Percentiles rank a stretch among this genome's conserved stretches.
Conservation (phyloP, 2,329 filamentous ascomycete species). For the Microdochium nivale region DNA sequence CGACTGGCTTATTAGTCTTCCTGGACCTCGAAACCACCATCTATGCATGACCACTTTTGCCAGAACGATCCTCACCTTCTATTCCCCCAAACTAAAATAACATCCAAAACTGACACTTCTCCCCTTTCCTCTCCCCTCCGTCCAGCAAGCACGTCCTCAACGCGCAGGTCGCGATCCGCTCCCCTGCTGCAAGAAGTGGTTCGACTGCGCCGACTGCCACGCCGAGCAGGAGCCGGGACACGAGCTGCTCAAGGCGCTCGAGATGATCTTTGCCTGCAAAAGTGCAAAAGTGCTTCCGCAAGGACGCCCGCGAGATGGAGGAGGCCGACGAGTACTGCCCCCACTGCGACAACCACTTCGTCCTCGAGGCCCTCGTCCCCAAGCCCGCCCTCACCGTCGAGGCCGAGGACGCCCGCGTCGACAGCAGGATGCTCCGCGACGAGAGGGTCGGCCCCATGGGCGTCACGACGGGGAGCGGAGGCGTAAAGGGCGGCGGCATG, state of each 20-base stretch:
- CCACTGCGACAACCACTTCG: constrained; percentile 97
- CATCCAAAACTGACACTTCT: no score
- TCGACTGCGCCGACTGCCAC: constrained; percentile 96
- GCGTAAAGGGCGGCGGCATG: constrained; percentile 24
- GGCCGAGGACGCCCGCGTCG: constrained; percentile 79
- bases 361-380: constrained; percentile 79
- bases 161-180: constrained; percentile 92
- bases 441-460: constrained; percentile 65
- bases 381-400: constrained; percentile 80
- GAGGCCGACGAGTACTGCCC: constrained; percentile 98
- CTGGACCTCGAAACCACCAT: no score
- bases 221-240: constrained; percentile 67
- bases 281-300: constrained; percentile 99
- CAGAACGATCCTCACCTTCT: background rate
- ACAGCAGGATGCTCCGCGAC: constrained; percentile 88
- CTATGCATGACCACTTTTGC: no score
- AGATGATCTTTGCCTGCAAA: constrained; percentile 98
- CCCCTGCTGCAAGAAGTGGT: constrained; percentile 95
- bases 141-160: constrained; percentile 94
- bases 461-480: constrained; percentile 44
- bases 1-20: no score
- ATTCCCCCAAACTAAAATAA: background rate
- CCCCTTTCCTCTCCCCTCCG: background rate
- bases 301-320: constrained; percentile 85
- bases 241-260: constrained; percentile 63